Evolutionary conservation across 768 basidiomycete genomes (phyloP), one percentile per base, ranked within the genome.

Genomic region (Lactarius tabidus): DNA sequence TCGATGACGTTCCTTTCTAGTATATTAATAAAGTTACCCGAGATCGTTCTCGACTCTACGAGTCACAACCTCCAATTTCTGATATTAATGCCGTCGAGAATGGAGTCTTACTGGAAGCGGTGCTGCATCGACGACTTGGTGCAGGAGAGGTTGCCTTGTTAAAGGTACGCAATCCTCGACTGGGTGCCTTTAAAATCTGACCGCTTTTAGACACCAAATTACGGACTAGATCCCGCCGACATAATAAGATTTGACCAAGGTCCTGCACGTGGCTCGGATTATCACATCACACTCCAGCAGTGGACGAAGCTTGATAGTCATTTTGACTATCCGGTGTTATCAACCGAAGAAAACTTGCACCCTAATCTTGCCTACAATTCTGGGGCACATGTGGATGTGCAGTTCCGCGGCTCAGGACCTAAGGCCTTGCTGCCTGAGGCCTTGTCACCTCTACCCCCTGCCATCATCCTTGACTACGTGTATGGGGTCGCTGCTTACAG

Each of bases 81-180:
- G n/a, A 6, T 0, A 48, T 48, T 14, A 12, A 48, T 2, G 45
- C n/a, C 23, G 45, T 48, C 23, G n/a, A 43, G 41, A 43, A 43
- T 10, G 41, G 41, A 10, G 8, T 43, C 2, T n/a, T 43, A 6
- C 18, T 43, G n/a, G 5, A 3, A 3, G 18, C 20, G 41, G 9
- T 20, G 0, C 1, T 10, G 20, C 20, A n/a, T n/a, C 3, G 8
- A 3, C 3, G 0, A 4, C 8, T 43, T n/a, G 41, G 8, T n/a
- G 9, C 9, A n/a, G 41, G 41, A n/a, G 18, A 0, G 9, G n/a
- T n/a, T 10, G 41, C 41, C n/a, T 43, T 43, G 20, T 2, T 43
- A n/a, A 43, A 43, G 41, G 41, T 43, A 43, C 17, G 38, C 6
- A 36, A 36, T 10, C 33, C 26, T 26, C 6, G 5, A 23, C 23